These are phyloP conservation scores for Oemleria cerasiformis DNA, from an alignment of 306 rosid species.

Conservation along the genomic window DNA sequence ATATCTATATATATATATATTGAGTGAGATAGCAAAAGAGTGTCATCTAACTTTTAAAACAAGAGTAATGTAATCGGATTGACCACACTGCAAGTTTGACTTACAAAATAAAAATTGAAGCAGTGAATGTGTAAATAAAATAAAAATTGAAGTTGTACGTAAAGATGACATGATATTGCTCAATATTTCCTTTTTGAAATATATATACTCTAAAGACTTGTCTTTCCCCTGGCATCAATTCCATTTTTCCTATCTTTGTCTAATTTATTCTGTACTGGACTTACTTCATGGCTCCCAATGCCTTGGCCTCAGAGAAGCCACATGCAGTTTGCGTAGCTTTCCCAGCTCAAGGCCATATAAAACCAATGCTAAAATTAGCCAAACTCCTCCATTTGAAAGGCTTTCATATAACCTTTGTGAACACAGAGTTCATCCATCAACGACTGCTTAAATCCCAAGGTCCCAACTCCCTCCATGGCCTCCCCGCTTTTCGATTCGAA, in stretches of 20 bases:
- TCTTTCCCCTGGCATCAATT: background rate
- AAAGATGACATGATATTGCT: too few species aligned
- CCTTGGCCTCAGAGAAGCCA: background rate
- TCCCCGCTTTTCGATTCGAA: constrained; percentile 29
- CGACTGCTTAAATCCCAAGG: constrained; percentile 33
- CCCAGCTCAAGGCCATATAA: constrained; percentile 41
- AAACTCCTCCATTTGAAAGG: constrained; percentile 36
- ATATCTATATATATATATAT: too few species aligned
- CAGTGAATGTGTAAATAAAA: too few species aligned
- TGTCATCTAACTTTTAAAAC: too few species aligned
- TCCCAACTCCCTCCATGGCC: constrained; percentile 21
- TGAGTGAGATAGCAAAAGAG: too few species aligned
- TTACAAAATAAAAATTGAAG: too few species aligned
- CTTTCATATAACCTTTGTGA: constrained; percentile 35
- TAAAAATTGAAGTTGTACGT: too few species aligned
- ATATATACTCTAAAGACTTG: too few species aligned
- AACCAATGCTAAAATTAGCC: constrained; percentile 31
- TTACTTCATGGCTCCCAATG: background rate
- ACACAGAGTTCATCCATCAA: constrained; percentile 30
- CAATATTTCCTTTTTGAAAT: too few species aligned
- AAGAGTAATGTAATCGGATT: too few species aligned
- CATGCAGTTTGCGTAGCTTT: constrained; percentile 29
- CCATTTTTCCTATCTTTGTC: background rate
- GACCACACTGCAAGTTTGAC: too few species aligned
- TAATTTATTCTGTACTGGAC: too few species aligned